A percentile compares a stretch with the other conserved stretches of the same genome.
Evolutionary conservation across 768 basidiomycete genomes (phyloP).

Genomic region (Macrolepiota dolichaula): DNA sequence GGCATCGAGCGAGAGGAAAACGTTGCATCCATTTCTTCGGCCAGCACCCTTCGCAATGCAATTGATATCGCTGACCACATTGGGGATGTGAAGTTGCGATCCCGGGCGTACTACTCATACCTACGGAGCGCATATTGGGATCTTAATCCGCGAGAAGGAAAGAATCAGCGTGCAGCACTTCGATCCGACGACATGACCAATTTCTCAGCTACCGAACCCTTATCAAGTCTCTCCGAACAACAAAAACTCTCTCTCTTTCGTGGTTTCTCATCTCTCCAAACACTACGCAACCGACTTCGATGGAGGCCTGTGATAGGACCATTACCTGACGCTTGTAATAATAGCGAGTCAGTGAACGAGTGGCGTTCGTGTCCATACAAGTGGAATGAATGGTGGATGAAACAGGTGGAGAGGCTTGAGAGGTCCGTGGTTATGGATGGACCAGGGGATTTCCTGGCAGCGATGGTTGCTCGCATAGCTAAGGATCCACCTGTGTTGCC

Average conservation of each 20-base stretch:
- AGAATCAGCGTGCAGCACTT: neutral
- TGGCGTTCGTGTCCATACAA: neutral
- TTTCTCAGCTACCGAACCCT: neutral
- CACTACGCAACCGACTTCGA: neutral
- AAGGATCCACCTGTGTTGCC: neutral
- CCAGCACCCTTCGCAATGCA: neutral
- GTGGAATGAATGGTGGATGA: neutral
- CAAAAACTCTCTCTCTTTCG: slow-evolving; percentile 4
- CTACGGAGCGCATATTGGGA: neutral
- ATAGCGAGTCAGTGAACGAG: neutral
- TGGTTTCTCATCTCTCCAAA: neutral
- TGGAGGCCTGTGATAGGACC: neutral
- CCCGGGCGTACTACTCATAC: neutral
- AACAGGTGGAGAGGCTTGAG: neutral
- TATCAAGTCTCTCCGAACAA: neutral
- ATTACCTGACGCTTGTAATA: neutral
- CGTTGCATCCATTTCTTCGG: neutral
- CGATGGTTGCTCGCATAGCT: neutral
- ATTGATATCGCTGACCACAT: neutral
- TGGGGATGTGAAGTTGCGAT: neutral
- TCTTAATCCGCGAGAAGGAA: neutral
- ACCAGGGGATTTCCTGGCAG: neutral
- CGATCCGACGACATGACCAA: neutral
- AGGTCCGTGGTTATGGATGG: neutral
- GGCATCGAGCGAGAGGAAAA: neutral